Evolutionary conservation across 371 early-diverging fungal species (phyloP).

Genomic region (Mortierella sp.): DNA sequence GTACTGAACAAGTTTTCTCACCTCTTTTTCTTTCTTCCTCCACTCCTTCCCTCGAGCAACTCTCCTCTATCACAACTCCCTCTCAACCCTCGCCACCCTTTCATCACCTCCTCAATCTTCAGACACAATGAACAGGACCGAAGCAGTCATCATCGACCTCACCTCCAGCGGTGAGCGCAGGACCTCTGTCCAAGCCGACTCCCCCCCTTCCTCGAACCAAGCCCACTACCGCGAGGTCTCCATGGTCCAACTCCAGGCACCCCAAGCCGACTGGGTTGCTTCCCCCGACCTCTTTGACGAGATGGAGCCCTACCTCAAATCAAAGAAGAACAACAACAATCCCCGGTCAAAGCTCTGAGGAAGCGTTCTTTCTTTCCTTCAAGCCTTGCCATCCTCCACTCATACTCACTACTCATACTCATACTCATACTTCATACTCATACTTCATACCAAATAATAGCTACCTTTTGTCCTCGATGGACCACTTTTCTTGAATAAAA

Average conservation of each 20-base stretch:
- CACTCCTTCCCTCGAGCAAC: neutral
- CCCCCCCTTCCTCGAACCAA: neutral
- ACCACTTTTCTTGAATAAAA: neutral
- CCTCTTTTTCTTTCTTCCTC: neutral
- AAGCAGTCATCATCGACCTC: slow-evolving; percentile 30
- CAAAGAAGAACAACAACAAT: neutral
- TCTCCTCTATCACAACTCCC: too few species aligned
- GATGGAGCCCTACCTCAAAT: slow-evolving; percentile 31
- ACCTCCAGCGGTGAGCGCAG: slow-evolving; percentile 22
- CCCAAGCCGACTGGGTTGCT: neutral
- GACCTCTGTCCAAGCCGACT: neutral
- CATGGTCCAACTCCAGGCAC: slow-evolving; percentile 38
- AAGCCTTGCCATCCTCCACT: too few species aligned
- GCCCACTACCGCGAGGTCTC: slow-evolving; percentile 13
- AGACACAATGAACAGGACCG: slow-evolving; percentile 31
- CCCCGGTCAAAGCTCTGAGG: slow-evolving; percentile 31
- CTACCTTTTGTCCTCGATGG: neutral
- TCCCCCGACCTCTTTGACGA: slow-evolving; percentile 33
- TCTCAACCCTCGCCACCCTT: too few species aligned
- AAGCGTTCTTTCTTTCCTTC: neutral
- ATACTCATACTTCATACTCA: too few species aligned
- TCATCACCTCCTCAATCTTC: too few species aligned
- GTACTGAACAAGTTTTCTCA: too few species aligned
- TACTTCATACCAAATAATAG: too few species aligned
- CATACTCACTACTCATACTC: too few species aligned